Conservation (phyloP, 1,139 yeast species). For the Kodamaea anthophila region DNA sequence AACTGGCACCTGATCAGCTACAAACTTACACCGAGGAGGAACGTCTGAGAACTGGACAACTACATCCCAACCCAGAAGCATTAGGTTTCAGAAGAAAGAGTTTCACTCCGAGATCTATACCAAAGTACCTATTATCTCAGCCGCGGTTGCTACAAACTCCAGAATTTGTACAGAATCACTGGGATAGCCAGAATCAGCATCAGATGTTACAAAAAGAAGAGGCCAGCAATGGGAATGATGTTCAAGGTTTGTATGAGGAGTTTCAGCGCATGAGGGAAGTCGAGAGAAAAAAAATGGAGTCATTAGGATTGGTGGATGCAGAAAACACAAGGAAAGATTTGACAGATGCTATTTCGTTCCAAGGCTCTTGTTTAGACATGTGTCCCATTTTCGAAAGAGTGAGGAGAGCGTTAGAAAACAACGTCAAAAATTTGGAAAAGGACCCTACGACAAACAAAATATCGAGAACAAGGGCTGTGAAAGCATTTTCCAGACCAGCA, state of each 20-base stretch:
- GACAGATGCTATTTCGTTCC: slow-evolving; percentile 79
- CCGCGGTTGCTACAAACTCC: slow-evolving; percentile 33
- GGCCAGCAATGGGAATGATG: slow-evolving; percentile 28
- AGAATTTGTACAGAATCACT: slow-evolving; percentile 27
- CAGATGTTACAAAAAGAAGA: slow-evolving; percentile 34
- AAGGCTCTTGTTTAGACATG: slow-evolving; percentile 89
- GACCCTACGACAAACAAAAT: slow-evolving; percentile 61
- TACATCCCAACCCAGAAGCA: slow-evolving; percentile 22
- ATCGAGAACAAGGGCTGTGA: slow-evolving; percentile 62
- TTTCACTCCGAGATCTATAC: slow-evolving; percentile 24
- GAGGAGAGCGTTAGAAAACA: slow-evolving; percentile 81
- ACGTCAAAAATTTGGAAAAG: slow-evolving; percentile 73
- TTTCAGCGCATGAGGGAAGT: slow-evolving; percentile 68
- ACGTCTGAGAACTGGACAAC: slow-evolving; percentile 22
- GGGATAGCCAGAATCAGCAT: slow-evolving; percentile 40
- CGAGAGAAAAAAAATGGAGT: slow-evolving; percentile 79
- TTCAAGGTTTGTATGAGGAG: slow-evolving; percentile 41
- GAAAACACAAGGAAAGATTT: slow-evolving; percentile 78
- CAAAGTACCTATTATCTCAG: slow-evolving; percentile 33
- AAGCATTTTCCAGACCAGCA: slow-evolving; percentile 94
- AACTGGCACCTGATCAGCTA: slow-evolving; percentile 16
- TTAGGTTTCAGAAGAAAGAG: slow-evolving; percentile 22
- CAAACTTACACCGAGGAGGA: slow-evolving; percentile 21
- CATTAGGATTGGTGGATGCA: slow-evolving; percentile 77
- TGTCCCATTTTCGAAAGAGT: slow-evolving; percentile 93